Evolutionary conservation across 768 basidiomycete genomes (phyloP).

Genomic region (Russula griseocarnosa): DNA sequence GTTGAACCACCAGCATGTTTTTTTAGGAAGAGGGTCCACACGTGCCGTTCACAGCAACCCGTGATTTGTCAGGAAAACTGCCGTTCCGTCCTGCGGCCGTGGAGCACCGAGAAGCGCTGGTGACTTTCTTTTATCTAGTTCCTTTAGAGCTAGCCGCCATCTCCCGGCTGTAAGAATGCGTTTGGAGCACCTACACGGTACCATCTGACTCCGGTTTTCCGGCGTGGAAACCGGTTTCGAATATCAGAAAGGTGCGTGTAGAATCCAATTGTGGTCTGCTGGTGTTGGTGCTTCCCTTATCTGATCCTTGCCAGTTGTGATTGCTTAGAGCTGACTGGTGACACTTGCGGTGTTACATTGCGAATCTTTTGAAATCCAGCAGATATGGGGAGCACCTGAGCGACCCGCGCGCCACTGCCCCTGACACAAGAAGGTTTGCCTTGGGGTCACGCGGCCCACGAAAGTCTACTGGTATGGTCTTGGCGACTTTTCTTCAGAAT

Average conservation of each 20-base stretch:
- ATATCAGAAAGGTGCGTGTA: constrained; percentile 15
- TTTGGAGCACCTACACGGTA: not conserved
- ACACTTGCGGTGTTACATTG: not conserved
- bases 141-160: constrained; percentile 13
- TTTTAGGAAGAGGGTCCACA: constrained; percentile 16
- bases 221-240: constrained; percentile 15
- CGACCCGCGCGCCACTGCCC: not conserved
- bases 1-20: constrained; percentile 7
- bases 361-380: not conserved
- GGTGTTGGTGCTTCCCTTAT: not conserved
- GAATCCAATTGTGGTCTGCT: constrained; percentile 3
- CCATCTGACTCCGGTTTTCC: constrained; percentile 14
- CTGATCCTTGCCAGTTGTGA: not conserved
- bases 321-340: not conserved
- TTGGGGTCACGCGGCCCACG: not conserved
- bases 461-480: not conserved
- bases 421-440: not conserved
- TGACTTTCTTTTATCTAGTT: not conserved
- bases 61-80: constrained; percentile 4
- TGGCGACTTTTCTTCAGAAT: not conserved
- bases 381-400: not conserved
- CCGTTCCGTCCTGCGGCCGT: constrained; percentile 1
- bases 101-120: constrained; percentile 17
- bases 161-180: not conserved
- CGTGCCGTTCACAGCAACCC: constrained; percentile 7